Percentiles rank a stretch among this genome's conserved stretches.
phyloP scores from a whole-genome alignment of 805 yeast species.

The Spathaspora hagerdaliae region DNA sequence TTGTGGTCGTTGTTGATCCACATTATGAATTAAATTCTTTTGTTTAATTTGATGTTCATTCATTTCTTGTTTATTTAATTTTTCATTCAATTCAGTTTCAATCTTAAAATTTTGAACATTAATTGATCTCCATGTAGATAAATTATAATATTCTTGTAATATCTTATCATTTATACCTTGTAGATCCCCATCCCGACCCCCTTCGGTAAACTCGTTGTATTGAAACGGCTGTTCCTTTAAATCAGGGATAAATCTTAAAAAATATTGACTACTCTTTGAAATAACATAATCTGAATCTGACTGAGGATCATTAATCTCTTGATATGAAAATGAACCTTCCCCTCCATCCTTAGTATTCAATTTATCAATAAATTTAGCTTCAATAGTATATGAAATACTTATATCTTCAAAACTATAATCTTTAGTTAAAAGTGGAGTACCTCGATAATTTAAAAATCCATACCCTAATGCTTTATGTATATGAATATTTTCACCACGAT shows the following conservation, averaged over 20 bases:
- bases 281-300: constrained; percentile 27
- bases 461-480: constrained; percentile 47
- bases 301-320: constrained; percentile 34
- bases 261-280: constrained; percentile 32
- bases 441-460: constrained; percentile 46
- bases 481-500: constrained; percentile 29
- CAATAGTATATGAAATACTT: constrained; percentile 49
- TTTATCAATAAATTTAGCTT: constrained; percentile 52
- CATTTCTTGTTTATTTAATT: constrained; percentile 22
- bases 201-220: constrained; percentile 15
- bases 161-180: constrained; percentile 35
- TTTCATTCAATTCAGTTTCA: constrained; percentile 34
- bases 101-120: constrained; percentile 23
- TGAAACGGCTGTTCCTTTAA: constrained; percentile 21
- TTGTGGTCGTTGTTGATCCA: background rate
- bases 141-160: constrained; percentile 18
- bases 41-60: constrained; percentile 26
- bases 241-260: constrained; percentile 37
- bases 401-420: constrained; percentile 44
- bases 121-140: constrained; percentile 31
- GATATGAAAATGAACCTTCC: constrained; percentile 23
- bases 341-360: constrained; percentile 24
- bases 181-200: constrained; percentile 7
- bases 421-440: constrained; percentile 49
- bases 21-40: constrained; percentile 23